Evolutionary conservation across 306 rosid genomes (phyloP), one percentile per base, ranked within the genome.

Genomic region (Sphenostylis stenocarpa): DNA sequence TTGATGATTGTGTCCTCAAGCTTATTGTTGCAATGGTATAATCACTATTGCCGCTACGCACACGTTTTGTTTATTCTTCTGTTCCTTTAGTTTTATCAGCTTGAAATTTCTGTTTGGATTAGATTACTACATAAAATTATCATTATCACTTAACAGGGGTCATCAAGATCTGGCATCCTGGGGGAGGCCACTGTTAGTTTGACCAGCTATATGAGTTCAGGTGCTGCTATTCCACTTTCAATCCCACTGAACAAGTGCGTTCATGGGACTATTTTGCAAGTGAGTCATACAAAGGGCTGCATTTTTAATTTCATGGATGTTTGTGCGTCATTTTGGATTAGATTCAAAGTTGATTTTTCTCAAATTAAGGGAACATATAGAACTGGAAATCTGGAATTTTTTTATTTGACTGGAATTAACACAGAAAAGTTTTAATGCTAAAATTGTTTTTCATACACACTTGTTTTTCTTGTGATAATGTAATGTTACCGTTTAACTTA

Each of bases 1-100:
- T 21, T 8, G 86, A 87, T 75, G 87, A 84, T 61, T 75, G 78
- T 73, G 72, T 79, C 72, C 75, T 84, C 78, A 85, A 87, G 84
- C 70, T 89, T 75, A 77, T 82, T 80, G 91, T 89, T 81, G 77
- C 88, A 76, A 82, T 53, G 94, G 90, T 89, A 73, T 43, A 38
- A 36, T 62, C 21, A 36, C 39, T 53, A 10, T 77, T 82, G 41
- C 61, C 80, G 55, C 55, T 81, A 69, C 70, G 75, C 24, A 34
- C 38, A 10, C 72, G 1, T 33, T 67, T 48, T 72, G 68, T 31
- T 75, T 28, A 6, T 19, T 61, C 17, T 38, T 28, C 28, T 81
- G 52, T 76, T 73, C 28, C 56, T 73, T 45, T 61, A 73, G 47
- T 76, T 80, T 70, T 72, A 61, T 73, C 31, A 12, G 75, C 34